Percentiles rank a stretch among this genome's conserved stretches.
phyloP scores from a whole-genome alignment of 176 grass and related monocot species.

The Paspalum notatum region DNA sequence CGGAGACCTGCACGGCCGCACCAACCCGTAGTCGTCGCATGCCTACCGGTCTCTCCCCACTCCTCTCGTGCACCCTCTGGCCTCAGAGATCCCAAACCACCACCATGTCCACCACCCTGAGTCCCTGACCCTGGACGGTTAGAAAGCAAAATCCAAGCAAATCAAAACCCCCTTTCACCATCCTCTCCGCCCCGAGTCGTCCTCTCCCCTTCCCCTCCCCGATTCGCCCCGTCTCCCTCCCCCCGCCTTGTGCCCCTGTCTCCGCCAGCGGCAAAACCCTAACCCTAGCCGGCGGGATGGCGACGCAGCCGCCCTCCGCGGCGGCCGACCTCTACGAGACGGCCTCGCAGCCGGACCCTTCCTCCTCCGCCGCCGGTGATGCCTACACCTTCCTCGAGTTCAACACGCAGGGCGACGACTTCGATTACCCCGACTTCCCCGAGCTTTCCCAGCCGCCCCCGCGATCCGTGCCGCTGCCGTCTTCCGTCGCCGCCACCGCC shows the following conservation, averaged over 20 bases:
- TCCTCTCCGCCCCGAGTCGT: constrained; percentile 8
- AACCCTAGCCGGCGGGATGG: constrained; percentile 59
- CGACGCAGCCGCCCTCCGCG: constrained; percentile 56
- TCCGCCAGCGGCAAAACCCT: constrained; percentile 57
- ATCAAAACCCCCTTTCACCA: constrained; percentile 17
- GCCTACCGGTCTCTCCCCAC: background rate
- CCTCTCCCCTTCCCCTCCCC: background rate
- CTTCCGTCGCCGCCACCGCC: constrained; percentile 33
- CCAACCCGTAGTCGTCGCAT: background rate
- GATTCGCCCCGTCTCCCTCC: constrained; percentile 46
- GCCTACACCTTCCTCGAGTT: constrained; percentile 99
- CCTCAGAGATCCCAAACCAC: constrained; percentile 1
- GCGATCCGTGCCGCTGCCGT: constrained; percentile 61
- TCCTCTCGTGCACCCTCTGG: constrained; percentile 20
- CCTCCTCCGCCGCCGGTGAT: constrained; percentile 59
- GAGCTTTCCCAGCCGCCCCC: constrained; percentile 79
- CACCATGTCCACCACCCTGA: background rate
- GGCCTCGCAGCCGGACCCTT: constrained; percentile 91
- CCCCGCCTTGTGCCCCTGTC: background rate
- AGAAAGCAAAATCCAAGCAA: background rate
- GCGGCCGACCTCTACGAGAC: constrained; percentile 90
- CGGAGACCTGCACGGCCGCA: too few species aligned
- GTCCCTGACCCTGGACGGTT: constrained; percentile 4
- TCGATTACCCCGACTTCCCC: constrained; percentile 84
- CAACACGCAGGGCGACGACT: constrained; percentile 96